Evolutionary conservation across 768 basidiomycete species (phyloP).

Genomic region (Pleurotus platypus): DNA sequence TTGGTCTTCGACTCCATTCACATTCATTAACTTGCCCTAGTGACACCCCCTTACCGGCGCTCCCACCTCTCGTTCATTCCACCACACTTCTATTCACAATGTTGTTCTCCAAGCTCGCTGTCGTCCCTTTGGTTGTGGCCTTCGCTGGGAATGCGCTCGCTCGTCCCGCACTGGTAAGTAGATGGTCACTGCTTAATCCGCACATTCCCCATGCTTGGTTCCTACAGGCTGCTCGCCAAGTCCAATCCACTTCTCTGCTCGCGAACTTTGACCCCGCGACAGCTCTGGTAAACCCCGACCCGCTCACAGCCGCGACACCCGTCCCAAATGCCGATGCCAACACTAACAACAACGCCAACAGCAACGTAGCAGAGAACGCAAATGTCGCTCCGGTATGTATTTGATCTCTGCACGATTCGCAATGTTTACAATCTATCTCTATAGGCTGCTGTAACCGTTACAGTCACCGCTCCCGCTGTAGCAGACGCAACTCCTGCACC

Average conservation of each 20-base stretch:
- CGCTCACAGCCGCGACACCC: not conserved
- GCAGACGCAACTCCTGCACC: not conserved
- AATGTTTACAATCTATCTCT: not conserved
- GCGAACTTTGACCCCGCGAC: conserved; percentile 4
- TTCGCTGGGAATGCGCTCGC: not conserved
- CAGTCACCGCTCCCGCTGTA: not conserved
- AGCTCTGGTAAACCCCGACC: conserved; percentile 1
- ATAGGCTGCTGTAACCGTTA: not conserved
- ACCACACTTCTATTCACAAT: not conserved
- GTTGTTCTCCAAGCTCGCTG: conserved; percentile 4
- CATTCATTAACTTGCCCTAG: not conserved
- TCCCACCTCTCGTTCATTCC: not conserved
- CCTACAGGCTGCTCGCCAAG: not conserved
- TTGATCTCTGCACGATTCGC: too few species aligned
- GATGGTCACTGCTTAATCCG: not conserved
- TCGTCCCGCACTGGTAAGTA: not conserved
- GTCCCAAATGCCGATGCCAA: not conserved
- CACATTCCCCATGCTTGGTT: not conserved
- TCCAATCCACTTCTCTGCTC: not conserved
- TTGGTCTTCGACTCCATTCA: conserved; percentile 1
- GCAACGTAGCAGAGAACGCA: not conserved
- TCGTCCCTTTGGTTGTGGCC: not conserved
- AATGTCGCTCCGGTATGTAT: not conserved
- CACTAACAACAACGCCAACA: not conserved
- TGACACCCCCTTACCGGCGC: not conserved